A percentile compares a stretch with the other conserved stretches of the same genome.
These are phyloP conservation scores for Trichosporon faecale DNA, from an alignment of 1,284 basidiomycete genomes.

Conservation along the genomic window DNA sequence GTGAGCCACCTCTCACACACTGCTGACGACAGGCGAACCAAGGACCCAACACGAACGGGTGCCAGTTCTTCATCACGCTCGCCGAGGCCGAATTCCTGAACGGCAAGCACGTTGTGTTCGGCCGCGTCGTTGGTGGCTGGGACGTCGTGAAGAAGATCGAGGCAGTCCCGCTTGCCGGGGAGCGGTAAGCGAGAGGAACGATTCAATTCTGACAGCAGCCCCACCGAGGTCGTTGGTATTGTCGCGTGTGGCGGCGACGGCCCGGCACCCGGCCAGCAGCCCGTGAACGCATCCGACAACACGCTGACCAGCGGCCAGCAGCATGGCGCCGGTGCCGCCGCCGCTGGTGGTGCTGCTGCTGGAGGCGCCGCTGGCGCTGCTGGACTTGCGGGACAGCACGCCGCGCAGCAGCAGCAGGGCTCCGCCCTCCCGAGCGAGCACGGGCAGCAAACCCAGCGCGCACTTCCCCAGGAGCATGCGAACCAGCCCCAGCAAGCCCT, in stretches of 20 bases:
- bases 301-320: not conserved
- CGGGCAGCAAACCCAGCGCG: not conserved
- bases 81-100: conserved; percentile 91
- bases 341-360: not conserved
- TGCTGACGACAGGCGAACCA: conserved; percentile 70
- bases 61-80: conserved; percentile 95
- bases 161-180: conserved; percentile 73
- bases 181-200: not conserved
- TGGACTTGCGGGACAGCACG: not conserved
- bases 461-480: not conserved
- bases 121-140: conserved; percentile 81
- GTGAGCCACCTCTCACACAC: not conserved
- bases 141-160: conserved; percentile 88
- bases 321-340: not conserved
- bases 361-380: conserved; percentile 1
- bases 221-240: not conserved
- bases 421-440: not conserved
- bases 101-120: conserved; percentile 91
- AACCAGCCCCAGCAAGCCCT: not conserved
- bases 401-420: not conserved
- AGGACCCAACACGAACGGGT: conserved; percentile 86
- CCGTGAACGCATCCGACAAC: not conserved
- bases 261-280: not conserved
- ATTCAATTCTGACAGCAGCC: not conserved
- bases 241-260: not conserved